Conservation (phyloP, 768 basidiomycete species). For the Calvatia gigantea region DNA sequence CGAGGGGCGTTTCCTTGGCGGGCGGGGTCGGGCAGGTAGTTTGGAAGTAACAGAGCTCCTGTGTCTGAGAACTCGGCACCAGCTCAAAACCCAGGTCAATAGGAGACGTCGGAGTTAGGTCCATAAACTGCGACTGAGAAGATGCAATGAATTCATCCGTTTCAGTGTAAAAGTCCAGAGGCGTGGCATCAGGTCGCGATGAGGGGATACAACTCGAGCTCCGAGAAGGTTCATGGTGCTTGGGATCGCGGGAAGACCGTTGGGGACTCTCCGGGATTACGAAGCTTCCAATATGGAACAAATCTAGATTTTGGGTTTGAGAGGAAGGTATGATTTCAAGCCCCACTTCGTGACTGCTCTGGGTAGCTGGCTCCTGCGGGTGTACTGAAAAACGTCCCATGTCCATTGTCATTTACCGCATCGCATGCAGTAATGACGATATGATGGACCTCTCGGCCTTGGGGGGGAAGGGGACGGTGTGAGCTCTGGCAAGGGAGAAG, state of each 20-base stretch:
- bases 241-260: not conserved
- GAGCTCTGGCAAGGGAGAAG: conserved; percentile 9
- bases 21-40: too few relatives aligned
- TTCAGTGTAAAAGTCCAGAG: not conserved
- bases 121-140: conserved; percentile 8
- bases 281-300: conserved; percentile 10
- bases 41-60: conserved; percentile 23
- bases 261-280: not conserved
- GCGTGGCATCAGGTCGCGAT: not conserved
- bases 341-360: not conserved
- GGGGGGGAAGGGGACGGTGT: conserved; percentile 4
- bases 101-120: not conserved
- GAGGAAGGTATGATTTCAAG: conserved; percentile 29
- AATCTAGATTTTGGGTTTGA: conserved; percentile 25
- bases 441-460: not conserved
- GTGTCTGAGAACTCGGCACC: conserved; percentile 45
- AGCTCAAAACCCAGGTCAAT: conserved; percentile 19
- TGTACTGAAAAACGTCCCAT: not conserved
- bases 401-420: not conserved
- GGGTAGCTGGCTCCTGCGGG: not conserved
- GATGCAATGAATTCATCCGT: conserved; percentile 9
- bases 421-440: not conserved
- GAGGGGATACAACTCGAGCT: conserved; percentile 11
- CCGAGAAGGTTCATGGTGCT: conserved; percentile 14
- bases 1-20: too few relatives aligned